Evolutionary conservation across 805 yeast species (phyloP).

Genomic region (Candida boidinii): DNA sequence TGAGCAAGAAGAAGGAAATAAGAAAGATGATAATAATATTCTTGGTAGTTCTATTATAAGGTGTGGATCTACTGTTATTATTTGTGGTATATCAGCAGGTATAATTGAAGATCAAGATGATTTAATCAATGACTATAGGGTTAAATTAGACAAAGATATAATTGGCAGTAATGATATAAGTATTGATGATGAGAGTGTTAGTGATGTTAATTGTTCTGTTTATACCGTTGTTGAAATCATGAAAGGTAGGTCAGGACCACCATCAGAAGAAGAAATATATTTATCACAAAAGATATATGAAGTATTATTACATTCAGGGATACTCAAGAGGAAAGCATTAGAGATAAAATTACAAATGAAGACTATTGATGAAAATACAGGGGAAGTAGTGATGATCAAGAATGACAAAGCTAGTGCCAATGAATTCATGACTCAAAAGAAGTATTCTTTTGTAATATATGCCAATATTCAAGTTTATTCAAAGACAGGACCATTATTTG

Average conservation of each 20-base stretch:
- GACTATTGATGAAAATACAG: conserved; percentile 39
- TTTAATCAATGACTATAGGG: conserved; percentile 31
- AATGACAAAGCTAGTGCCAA: conserved; percentile 17
- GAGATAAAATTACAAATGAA: conserved; percentile 46
- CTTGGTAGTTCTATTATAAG: conserved; percentile 65
- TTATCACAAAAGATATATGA: conserved; percentile 60
- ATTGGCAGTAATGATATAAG: conserved; percentile 16
- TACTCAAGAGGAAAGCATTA: conserved; percentile 42
- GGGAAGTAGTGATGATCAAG: too few relatives aligned
- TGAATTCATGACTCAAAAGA: conserved; percentile 30
- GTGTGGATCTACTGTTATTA: conserved; percentile 64
- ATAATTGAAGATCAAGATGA: conserved; percentile 47
- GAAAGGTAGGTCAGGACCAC: conserved; percentile 71
- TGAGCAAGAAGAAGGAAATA: conserved; percentile 10
- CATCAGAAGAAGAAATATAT: conserved; percentile 79
- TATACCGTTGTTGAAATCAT: conserved; percentile 73
- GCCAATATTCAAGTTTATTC: conserved; percentile 73
- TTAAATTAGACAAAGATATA: conserved; percentile 29
- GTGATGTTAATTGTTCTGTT: conserved; percentile 30
- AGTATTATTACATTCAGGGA: conserved; percentile 45
- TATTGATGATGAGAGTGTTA: conserved; percentile 13
- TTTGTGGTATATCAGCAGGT: conserved; percentile 65
- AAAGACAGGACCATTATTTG: conserved; percentile 75
- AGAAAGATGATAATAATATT: conserved; percentile 22
- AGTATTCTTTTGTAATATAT: conserved; percentile 51